Conservation (phyloP, 106 monocot species). For the Agapanthus africanus region DNA sequence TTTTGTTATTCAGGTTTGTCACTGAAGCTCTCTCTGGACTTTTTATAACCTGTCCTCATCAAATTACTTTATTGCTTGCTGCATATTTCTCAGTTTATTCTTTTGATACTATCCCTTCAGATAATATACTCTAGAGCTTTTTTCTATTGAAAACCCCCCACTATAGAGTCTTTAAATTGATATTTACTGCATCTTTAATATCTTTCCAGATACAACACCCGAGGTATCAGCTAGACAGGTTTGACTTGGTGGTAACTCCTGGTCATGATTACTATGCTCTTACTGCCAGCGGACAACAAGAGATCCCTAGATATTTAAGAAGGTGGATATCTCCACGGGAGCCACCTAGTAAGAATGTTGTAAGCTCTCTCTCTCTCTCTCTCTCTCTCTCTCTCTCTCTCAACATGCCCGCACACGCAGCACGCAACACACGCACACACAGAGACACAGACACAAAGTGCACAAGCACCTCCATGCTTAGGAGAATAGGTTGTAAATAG, state of each 20-base stretch:
- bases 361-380: conserved; percentile 33
- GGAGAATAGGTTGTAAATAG: not conserved
- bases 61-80: not conserved
- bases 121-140: not conserved
- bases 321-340: conserved; percentile 85
- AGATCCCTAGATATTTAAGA: conserved; percentile 62
- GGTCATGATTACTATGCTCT: conserved; percentile 89
- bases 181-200: not conserved
- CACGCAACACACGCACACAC: not conserved
- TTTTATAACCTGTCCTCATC: conserved; percentile 1
- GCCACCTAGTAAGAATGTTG: conserved; percentile 84
- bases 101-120: not conserved
- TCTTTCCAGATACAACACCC: conserved; percentile 91
- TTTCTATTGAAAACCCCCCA: too few species aligned
- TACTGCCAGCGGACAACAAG: conserved; percentile 78
- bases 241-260: conserved; percentile 90
- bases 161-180: conserved; percentile 3
- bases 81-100: not conserved
- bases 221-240: conserved; percentile 61
- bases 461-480: not conserved
- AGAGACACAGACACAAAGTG: not conserved
- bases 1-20: conserved; percentile 80
- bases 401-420: too few species aligned
- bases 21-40: not conserved
- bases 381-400: conserved; percentile 8